A percentile compares a stretch with the other conserved stretches of the same genome.
phyloP scores from a whole-genome alignment of 805 yeast species.

The Teunomyces panamensis region DNA sequence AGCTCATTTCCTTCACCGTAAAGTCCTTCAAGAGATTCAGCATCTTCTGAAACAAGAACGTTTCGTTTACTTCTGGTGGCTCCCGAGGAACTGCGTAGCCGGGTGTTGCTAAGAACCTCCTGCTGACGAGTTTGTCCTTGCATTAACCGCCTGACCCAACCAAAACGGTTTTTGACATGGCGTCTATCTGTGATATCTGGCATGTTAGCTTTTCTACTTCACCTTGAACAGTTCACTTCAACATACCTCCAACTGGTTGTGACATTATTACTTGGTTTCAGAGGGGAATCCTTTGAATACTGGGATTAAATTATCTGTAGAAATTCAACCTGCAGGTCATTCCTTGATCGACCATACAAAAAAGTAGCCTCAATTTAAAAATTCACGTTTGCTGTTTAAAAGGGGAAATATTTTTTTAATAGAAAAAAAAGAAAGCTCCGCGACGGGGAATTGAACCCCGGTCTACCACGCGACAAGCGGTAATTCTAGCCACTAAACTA shows the following conservation, averaged over 20 bases:
- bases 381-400: too few species aligned
- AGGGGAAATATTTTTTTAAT: too few species aligned
- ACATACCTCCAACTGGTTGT: neutral
- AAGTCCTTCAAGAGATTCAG: neutral
- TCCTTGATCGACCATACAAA: neutral
- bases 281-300: neutral
- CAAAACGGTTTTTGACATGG: slow-evolving; percentile 30
- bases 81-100: neutral
- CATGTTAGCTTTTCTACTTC: neutral
- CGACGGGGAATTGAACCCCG: slow-evolving; percentile 1
- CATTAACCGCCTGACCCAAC: slow-evolving; percentile 41
- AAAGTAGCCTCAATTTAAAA: neutral
- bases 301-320: neutral
- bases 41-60: neutral
- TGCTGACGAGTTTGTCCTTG: slow-evolving; percentile 29
- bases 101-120: slow-evolving; percentile 10
- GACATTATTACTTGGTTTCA: neutral
- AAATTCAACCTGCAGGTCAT: neutral
- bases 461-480: slow-evolving; percentile 1
- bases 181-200: slow-evolving; percentile 20
- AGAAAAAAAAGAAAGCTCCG: slow-evolving; percentile 11
- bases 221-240: neutral
- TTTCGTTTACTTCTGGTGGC: neutral
- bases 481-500: neutral
- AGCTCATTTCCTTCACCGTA: neutral